phyloP scores from a whole-genome alignment of 352 stramenopile species.

The Phytophthora europaea region DNA sequence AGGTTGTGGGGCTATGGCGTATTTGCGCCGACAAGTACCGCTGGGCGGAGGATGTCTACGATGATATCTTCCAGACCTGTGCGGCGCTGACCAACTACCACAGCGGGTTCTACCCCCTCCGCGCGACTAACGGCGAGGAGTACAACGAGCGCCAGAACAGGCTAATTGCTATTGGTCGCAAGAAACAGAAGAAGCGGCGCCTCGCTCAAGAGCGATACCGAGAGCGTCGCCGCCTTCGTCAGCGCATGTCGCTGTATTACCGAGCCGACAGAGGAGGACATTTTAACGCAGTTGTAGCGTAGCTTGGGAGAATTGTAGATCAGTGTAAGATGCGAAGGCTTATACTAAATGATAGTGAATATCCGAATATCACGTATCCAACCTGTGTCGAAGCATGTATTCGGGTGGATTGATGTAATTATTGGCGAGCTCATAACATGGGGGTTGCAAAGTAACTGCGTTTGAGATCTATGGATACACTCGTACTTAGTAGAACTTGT shows the following conservation, averaged over 20 bases:
- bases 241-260: neutral
- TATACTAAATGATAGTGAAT: neutral
- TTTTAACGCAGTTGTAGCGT: slow-evolving; percentile 12
- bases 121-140: neutral
- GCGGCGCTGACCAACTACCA: slow-evolving; percentile 1
- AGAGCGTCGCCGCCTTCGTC: neutral
- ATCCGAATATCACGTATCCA: neutral
- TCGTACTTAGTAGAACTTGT: no score
- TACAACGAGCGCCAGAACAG: neutral
- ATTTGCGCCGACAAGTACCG: slow-evolving; percentile 5
- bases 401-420: neutral
- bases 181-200: neutral
- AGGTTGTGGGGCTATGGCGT: slow-evolving; percentile 2
- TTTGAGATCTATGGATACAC: slow-evolving; percentile 15
- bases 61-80: slow-evolving; percentile 6
- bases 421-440: slow-evolving; percentile 7
- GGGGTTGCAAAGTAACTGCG: neutral
- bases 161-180: neutral
- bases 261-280: neutral
- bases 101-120: neutral
- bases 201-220: neutral
- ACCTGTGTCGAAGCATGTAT: slow-evolving; percentile 3
- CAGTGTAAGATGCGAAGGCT: neutral
- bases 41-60: neutral
- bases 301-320: neutral